phyloP scores from a whole-genome alignment of 2,329 filamentous ascomycete species.

The Metarhizium anisopliae region DNA sequence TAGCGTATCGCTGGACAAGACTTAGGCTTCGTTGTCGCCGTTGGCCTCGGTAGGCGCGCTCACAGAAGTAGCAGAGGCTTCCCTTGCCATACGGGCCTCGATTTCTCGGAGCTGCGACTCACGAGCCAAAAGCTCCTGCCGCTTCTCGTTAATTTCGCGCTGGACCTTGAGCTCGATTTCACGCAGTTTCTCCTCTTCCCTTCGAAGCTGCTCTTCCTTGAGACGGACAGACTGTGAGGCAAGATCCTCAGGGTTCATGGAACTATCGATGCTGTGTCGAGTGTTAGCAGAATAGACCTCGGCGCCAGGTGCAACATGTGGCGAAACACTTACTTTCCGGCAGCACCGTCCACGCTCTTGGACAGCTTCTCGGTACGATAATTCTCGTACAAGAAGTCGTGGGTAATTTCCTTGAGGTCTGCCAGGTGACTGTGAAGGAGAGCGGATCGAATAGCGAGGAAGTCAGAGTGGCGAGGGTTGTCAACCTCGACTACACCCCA shows the following conservation, averaged over 20 bases:
- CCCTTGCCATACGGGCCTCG: constrained; percentile 91
- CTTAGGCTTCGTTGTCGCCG: constrained; percentile 44
- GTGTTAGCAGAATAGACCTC: constrained; percentile 20
- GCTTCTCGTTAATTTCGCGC: constrained; percentile 99
- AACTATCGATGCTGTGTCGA: constrained; percentile 50
- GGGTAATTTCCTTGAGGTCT: constrained; percentile 98
- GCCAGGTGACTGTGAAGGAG: constrained; percentile 96
- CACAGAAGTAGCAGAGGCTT: constrained; percentile 43
- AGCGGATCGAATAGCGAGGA: constrained; percentile 92
- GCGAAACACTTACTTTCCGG: constrained; percentile 63
- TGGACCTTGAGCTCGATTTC: constrained; percentile 99
- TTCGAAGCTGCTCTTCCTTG: constrained; percentile 98
- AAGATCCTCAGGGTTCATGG: constrained; percentile 96
- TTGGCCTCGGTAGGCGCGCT: constrained; percentile 41
- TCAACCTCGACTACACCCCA: constrained; percentile 99
- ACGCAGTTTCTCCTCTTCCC: constrained; percentile 98
- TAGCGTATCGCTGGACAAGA: constrained; percentile 17
- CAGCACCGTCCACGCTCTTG: constrained; percentile 94
- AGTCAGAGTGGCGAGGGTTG: constrained; percentile 97
- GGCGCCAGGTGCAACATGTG: not conserved
- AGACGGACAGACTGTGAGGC: constrained; percentile 95
- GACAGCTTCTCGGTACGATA: constrained; percentile 99
- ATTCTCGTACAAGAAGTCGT: constrained; percentile 99
- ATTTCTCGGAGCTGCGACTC: constrained; percentile 99
- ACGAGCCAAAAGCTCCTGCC: constrained; percentile 92